Base-by-base conservation (phyloP, 2,329 filamentous ascomycete species). In the Thielaviopsis musarum region DNA sequence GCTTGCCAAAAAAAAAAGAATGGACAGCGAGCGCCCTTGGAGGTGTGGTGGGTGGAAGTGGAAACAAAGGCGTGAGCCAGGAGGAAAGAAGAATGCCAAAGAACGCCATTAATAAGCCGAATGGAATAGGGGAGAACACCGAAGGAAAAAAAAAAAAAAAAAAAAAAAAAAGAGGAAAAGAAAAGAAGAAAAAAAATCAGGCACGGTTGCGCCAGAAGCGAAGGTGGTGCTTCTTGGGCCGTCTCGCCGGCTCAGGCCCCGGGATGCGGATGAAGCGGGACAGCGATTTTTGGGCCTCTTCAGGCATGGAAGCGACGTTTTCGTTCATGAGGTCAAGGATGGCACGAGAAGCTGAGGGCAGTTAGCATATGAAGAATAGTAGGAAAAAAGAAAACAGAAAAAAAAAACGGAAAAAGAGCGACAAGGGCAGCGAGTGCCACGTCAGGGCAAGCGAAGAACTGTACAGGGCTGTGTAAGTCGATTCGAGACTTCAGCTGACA, bases 301-400 rank as follows among this genome's bases (percentile, higher is more conserved):
- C 63, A n/a, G 65, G 65, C 9, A 66, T 60, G 4, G 61, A 61
- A 28, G 64, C 64, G 54, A 65, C 64, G 10, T 63, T 64, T 54
- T 65, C 64, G 49, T 66, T 66, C 58, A 66, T 65, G 41, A 65
- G 60, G 26, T 64, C 62, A 17, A 66, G 64, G 56, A 64, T 65
- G 17, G 64, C 64, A 1, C 61, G 62, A 2, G 65, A 65, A 22
- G 65, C 65, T 66, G 30, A 24, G 22, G 12, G 6, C 10, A 24
- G 48, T 24, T 22, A 52, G n/a, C 19, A 17, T 24, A 5, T 17
- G 24, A 28, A 45, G n/a, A 19, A 22, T 24, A 52, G 24, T 21
- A 24, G 49, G 12, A 3, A 52, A 9, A 10, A 12, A 21, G 49
- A 53, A n/a, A n/a, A n/a, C n/a, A n/a, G n/a, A n/a, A n/a, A n/a